Evolutionary conservation across 495 filamentous ascomycete species (phyloP), one percentile per base, ranked within the genome.

Genomic region (Xylaria acuta): DNA sequence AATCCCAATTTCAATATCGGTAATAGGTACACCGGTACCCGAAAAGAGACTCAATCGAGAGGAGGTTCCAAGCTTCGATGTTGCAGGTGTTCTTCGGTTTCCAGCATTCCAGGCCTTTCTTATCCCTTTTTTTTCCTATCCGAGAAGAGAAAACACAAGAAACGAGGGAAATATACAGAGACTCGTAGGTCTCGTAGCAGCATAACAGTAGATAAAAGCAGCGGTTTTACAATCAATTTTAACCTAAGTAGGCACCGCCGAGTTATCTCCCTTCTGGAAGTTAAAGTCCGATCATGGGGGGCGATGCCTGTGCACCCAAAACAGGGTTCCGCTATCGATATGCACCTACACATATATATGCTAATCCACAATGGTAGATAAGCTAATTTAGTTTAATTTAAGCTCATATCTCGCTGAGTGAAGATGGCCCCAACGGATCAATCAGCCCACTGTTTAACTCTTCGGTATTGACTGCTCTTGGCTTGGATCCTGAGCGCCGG

Each of bases 361-460:
- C 54, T 59, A 34, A 32, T 59, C 54, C 20, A 16, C 12, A 56
- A 18, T 30, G 25, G 3, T 18, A 7, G 36, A 63, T 47, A 65
- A 47, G 25, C 41, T 34, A 22, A 45, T 38, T 38, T 38, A 3
- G 27, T 11, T 20, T 14, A 27, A 18, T 14, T 30, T 41, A 63
- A 45, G 36, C 7, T 43, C 14, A 30, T 20, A 34, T 20, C 5
- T 32, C 54, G 30, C 34, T 14, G 51, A 27, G 20, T 14, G 40
- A 30, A 64, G 40, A 54, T 53, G 40, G 25, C 27, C 47, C 64
- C 47, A n/a, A 43, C 60, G 30, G 22, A 34, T 53, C 41, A 69
- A 69, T 69, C 53, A 62, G 67, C 56, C 67, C 67, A 59, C 53
- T 69, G 38, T 27, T 59, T 34, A 14, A 30, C 66, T 25, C 64